phyloP scores from a whole-genome alignment of 345 rosid genomes.

The Firmiana major region DNA sequence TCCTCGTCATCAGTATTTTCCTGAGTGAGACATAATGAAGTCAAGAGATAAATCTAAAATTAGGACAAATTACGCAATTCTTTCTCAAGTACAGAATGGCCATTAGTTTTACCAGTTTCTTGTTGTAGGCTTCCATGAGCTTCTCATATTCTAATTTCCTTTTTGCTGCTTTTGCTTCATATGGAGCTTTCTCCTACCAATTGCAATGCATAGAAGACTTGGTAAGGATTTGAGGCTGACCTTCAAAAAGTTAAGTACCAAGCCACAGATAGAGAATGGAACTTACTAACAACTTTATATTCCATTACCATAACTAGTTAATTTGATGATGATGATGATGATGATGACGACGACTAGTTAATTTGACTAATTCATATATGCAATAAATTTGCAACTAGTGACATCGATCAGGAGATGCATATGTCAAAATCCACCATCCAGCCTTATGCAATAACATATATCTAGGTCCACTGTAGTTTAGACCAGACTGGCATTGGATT shows the following conservation, averaged over 20 bases:
- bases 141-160: constrained; percentile 72
- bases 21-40: constrained; percentile 18
- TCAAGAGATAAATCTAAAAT: background rate
- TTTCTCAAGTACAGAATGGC: background rate
- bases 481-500: constrained; percentile 12
- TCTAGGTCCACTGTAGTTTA: constrained; percentile 5
- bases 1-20: constrained; percentile 39
- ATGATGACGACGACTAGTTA: too few relatives aligned
- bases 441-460: background rate
- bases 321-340: too few relatives aligned
- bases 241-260: background rate
- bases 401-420: constrained; percentile 2
- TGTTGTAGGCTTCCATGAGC: constrained; percentile 78
- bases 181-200: constrained; percentile 78
- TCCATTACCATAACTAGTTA: constrained; percentile 6
- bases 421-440: constrained; percentile 9
- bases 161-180: constrained; percentile 78
- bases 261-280: background rate
- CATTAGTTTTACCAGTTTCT: constrained; percentile 50
- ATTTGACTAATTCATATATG: constrained; percentile 7
- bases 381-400: background rate
- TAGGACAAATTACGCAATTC: background rate
- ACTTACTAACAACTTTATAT: constrained; percentile 13
- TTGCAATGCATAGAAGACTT: background rate
- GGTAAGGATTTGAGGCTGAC: background rate